phyloP scores from a whole-genome alignment of 2,329 filamentous ascomycete genomes.

The Trichoderma aggressivum region DNA sequence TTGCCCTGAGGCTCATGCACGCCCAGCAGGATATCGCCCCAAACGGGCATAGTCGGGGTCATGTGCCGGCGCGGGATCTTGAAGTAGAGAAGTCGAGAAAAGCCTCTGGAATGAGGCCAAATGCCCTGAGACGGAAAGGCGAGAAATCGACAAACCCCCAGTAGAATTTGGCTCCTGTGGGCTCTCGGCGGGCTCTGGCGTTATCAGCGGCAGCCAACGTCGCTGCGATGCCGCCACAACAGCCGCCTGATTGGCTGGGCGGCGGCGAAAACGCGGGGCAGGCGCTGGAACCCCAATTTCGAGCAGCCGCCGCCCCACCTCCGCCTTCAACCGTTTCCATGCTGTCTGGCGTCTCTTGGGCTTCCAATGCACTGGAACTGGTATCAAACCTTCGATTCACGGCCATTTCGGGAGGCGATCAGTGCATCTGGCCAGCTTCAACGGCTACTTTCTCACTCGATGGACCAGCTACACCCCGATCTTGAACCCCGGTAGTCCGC shows the following conservation, averaged over 20 bases:
- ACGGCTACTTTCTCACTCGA: not conserved
- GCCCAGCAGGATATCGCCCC: slow-evolving; percentile 8
- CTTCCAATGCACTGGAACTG: not conserved
- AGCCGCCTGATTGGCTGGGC: not conserved
- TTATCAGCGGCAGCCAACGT: not conserved
- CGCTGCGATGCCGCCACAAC: not conserved
- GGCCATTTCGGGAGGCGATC: not conserved
- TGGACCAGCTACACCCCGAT: not conserved
- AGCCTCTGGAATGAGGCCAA: not conserved
- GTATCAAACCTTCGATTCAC: not conserved
- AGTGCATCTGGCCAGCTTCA: not conserved
- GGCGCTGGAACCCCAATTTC: not conserved
- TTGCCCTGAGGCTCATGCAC: slow-evolving; percentile 13
- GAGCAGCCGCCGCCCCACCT: not conserved
- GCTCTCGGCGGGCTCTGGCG: not conserved
- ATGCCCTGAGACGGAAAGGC: not conserved
- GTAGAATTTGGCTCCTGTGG: not conserved
- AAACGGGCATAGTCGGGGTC: not conserved
- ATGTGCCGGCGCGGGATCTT: slow-evolving; percentile 2
- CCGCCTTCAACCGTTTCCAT: not conserved
- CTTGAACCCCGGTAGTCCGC: not conserved
- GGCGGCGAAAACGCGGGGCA: slow-evolving; percentile 6
- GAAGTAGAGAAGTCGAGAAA: not conserved
- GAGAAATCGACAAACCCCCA: not conserved
- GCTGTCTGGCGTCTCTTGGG: not conserved